These are phyloP conservation scores for Flaveria floridana DNA, from an alignment of 140 eudicot species.

Conservation along the genomic window DNA sequence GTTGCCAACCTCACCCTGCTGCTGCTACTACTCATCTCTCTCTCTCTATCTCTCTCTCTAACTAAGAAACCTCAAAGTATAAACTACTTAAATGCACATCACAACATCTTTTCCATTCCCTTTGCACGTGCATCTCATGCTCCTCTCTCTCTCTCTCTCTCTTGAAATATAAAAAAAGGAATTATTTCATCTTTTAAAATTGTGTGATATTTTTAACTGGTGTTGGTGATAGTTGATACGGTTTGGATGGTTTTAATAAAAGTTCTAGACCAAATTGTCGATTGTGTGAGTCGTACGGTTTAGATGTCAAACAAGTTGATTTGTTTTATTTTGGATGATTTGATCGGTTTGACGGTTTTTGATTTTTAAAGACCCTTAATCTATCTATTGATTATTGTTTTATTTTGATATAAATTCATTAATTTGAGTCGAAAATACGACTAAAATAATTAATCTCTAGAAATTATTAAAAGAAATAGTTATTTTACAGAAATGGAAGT, in stretches of 20 bases:
- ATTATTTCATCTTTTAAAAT: not conserved
- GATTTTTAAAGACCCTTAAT: not conserved
- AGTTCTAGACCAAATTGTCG: not conserved
- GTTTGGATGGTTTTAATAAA: too few relatives aligned
- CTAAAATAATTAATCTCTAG: not conserved
- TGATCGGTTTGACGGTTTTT: too few relatives aligned
- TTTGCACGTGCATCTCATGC: constrained; percentile 60
- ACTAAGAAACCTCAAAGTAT: constrained; percentile 26
- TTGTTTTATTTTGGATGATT: too few relatives aligned
- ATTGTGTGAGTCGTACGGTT: not conserved
- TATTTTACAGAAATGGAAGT: not conserved
- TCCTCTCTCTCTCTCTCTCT: constrained; percentile 46
- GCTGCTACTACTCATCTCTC: constrained; percentile 33
- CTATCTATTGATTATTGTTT: too few relatives aligned
- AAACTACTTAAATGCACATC: constrained; percentile 32
- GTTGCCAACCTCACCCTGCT: constrained; percentile 63
- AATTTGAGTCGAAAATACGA: not conserved
- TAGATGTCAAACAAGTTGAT: too few relatives aligned
- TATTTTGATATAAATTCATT: not conserved
- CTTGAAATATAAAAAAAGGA: not conserved
- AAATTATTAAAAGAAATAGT: not conserved
- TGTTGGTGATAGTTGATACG: not conserved
- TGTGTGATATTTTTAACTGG: not conserved
- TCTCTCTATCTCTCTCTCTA: constrained; percentile 16
- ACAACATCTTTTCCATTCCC: constrained; percentile 30